These are phyloP conservation scores for Dendrocalamus sinicus DNA, from an alignment of 176 grass and related monocot species.

Conservation along the genomic window DNA sequence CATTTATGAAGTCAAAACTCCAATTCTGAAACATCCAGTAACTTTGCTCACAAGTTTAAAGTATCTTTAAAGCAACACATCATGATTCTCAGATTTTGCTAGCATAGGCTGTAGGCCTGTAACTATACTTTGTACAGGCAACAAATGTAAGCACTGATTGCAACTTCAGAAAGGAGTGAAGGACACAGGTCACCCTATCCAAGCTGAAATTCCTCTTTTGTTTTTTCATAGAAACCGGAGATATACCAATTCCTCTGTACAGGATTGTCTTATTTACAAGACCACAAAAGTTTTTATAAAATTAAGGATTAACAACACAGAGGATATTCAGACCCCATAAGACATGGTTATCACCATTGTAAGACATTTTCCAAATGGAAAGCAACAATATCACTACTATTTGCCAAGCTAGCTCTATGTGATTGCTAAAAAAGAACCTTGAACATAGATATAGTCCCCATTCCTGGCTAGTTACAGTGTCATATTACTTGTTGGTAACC, in stretches of 20 bases:
- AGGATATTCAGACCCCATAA: slow-evolving; percentile 1
- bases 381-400: background rate
- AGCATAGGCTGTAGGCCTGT: background rate
- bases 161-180: background rate
- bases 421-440: background rate
- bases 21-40: background rate
- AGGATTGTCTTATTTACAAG: background rate
- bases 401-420: background rate
- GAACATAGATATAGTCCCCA: slow-evolving; percentile 6
- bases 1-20: background rate
- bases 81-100: background rate
- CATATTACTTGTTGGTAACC: slow-evolving; percentile 1
- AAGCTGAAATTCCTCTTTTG: slow-evolving; percentile 11
- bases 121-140: background rate
- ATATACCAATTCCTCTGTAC: background rate
- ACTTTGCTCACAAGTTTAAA: background rate
- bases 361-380: background rate
- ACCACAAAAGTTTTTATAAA: background rate
- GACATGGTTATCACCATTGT: slow-evolving; percentile 18
- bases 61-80: background rate
- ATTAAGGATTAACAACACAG: background rate
- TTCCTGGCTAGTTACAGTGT: background rate
- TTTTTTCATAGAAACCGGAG: background rate
- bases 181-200: background rate
- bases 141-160: background rate